Conservation (phyloP, 345 rosid genomes). For the Streptanthus diversifolius region DNA sequence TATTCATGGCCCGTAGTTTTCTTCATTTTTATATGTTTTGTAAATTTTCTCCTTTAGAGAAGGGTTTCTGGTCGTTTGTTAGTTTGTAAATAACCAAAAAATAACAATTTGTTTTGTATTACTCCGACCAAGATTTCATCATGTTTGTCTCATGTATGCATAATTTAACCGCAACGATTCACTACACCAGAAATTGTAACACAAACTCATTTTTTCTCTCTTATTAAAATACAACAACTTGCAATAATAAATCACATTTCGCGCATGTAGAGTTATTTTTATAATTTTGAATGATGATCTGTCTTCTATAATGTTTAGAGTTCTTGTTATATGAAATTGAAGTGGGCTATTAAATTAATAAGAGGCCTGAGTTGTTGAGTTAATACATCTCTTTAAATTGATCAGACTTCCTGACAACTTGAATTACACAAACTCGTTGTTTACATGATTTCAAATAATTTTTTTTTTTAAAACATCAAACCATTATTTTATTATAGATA, state of each 20-base stretch:
- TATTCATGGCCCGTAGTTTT: not conserved
- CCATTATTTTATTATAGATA: no score
- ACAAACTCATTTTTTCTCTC: not conserved
- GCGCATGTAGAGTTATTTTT: no score
- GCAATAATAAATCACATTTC: not conserved
- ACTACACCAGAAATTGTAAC: not conserved
- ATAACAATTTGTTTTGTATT: not conserved
- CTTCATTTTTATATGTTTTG: not conserved
- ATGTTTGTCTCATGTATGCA: not conserved
- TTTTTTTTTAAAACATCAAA: no score
- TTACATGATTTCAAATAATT: no score
- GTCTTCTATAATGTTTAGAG: not conserved
- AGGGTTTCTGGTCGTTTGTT: not conserved
- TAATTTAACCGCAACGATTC: not conserved
- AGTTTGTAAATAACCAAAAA: not conserved
- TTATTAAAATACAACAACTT: not conserved
- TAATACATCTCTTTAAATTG: no score
- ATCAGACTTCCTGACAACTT: no score
- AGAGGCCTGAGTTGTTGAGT: no score
- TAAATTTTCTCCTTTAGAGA: not conserved
- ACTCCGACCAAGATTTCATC: not conserved
- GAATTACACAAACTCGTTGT: no score
- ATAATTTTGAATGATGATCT: not conserved
- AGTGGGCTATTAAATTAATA: no score
- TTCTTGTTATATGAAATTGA: no score